A percentile compares a stretch with the other conserved stretches of the same genome.
phyloP scores from a whole-genome alignment of 2,329 filamentous ascomycete species.

The Boeremia lycopersici region DNA sequence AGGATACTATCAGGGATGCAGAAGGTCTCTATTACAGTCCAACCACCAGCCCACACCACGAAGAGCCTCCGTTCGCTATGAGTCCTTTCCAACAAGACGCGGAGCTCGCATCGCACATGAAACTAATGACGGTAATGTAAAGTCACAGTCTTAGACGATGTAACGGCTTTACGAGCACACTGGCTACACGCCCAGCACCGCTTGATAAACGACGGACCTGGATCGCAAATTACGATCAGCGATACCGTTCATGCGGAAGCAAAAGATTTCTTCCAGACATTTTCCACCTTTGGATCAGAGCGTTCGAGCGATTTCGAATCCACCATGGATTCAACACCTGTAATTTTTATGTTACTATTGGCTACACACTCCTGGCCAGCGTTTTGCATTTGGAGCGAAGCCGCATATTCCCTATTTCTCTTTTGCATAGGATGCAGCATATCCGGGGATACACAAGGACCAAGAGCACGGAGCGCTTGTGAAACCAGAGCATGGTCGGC shows the following conservation, averaged over 20 bases:
- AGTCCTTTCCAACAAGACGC: conserved; percentile 42
- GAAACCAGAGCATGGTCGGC: conserved; percentile 7
- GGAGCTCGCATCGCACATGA: conserved; percentile 45
- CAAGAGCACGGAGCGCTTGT: conserved; percentile 15
- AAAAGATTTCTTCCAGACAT: conserved; percentile 38
- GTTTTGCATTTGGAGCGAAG: conserved; percentile 45
- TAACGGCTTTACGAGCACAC: conserved; percentile 23
- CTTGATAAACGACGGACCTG: conserved; percentile 1
- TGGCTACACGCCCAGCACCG: conserved; percentile 11
- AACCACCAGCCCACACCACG: conserved; percentile 41
- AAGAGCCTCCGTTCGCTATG: conserved; percentile 44
- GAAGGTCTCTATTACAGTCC: conserved; percentile 56
- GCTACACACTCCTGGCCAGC: conserved; percentile 23
- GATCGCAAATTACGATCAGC: conserved; percentile 22
- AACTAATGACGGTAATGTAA: conserved; percentile 51
- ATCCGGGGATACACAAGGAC: conserved; percentile 18
- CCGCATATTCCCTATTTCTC: conserved; percentile 34
- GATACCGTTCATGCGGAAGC: conserved; percentile 25
- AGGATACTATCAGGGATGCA: conserved; percentile 54
- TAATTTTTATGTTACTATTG: conserved; percentile 41
- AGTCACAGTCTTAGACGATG: conserved; percentile 15
- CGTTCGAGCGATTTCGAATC: conserved; percentile 35
- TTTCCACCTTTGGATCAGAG: conserved; percentile 38
- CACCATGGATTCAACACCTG: conserved; percentile 30
- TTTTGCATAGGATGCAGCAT: conserved; percentile 34